phyloP scores from a whole-genome alignment of 345 rosid genomes.

The Pseudoturritis turrita region DNA sequence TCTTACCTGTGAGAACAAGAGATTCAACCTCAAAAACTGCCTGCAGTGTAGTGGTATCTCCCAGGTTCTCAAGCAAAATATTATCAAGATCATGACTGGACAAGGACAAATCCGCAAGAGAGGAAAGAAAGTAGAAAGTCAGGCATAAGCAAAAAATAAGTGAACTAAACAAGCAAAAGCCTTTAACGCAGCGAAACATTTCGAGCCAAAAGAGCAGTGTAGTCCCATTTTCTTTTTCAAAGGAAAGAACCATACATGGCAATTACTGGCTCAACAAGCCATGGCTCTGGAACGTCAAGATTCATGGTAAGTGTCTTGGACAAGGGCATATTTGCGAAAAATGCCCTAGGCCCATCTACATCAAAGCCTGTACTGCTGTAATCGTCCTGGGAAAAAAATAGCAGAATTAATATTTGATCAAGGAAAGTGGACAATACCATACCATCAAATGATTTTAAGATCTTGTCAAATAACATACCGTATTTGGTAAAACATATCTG shows the following conservation, averaged over 20 bases:
- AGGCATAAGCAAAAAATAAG: conserved; percentile 11
- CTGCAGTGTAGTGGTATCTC: conserved; percentile 91
- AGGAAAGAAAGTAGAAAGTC: conserved; percentile 17
- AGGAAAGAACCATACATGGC: conserved; percentile 67
- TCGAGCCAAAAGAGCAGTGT: conserved; percentile 12
- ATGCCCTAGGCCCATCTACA: conserved; percentile 89
- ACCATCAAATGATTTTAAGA: conserved; percentile 10
- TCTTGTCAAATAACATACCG: conserved; percentile 44
- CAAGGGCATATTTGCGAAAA: conserved; percentile 95
- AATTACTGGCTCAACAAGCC: conserved; percentile 97
- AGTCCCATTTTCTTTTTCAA: background rate
- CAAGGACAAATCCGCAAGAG: conserved; percentile 3
- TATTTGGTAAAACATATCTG: conserved; percentile 87
- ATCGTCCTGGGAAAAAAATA: conserved; percentile 69
- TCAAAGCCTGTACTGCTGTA: conserved; percentile 65
- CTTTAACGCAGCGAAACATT: background rate
- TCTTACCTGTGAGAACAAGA: conserved; percentile 91
- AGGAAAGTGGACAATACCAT: conserved; percentile 15
- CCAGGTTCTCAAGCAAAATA: conserved; percentile 96
- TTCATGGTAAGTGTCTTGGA: conserved; percentile 99
- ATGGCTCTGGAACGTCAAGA: conserved; percentile 99
- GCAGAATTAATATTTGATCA: conserved; percentile 28
- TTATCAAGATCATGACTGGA: conserved; percentile 95
- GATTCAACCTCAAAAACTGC: conserved; percentile 99
- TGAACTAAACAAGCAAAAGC: conserved; percentile 11